Evolutionary conservation across 2,329 filamentous ascomycete species (phyloP), one percentile per base, ranked within the genome.

Genomic region (Simplicillium sp.): DNA sequence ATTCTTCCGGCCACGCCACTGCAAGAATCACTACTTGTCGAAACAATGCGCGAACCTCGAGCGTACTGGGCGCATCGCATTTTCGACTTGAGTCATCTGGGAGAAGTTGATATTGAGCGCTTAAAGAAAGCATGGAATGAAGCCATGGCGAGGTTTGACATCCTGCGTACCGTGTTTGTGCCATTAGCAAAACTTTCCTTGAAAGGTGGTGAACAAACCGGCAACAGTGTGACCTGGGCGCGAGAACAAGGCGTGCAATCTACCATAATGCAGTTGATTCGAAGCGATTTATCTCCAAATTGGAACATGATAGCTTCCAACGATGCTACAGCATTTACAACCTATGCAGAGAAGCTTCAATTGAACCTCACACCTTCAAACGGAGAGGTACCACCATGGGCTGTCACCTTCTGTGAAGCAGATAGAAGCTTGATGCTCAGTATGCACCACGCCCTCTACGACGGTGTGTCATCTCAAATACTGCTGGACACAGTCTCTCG

Each of bases 401-500:
- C 58, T 6, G 52, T 65, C 8, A 57, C 61, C 4, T 46, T 64
- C 14, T 50, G 56, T 6, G 46, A 55, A 11, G 48, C 49, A 8
- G 49, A 51, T 2, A 34, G 39, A 17, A 51, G 50, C 8, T 56
- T 66, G 57, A 54, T 65, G 38, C 35, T 66, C 13, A 62, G 54
- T 4, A 51, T 79, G 7, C 70, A 80, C 43, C 80, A 84, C 53
- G 71, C 77, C 1, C 59, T 83, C 2, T 81, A 81, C 46, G 80
- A 84, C 60, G 77, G 74, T 1, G 70, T 73, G 36, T 76, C 76
- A 31, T 58, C 82, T 15, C 59, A 65, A 9, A 54, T 70, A 9
- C 61, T 82, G 5, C 59, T 80, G 6, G 50, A 63, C 3, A 69
- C 29, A 9, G 48, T 49, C 15, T 36, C 44, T n/a, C 44, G 38